Conservation (phyloP, 2,329 filamentous ascomycete species). For the Colletotrichum kahawae region DNA sequence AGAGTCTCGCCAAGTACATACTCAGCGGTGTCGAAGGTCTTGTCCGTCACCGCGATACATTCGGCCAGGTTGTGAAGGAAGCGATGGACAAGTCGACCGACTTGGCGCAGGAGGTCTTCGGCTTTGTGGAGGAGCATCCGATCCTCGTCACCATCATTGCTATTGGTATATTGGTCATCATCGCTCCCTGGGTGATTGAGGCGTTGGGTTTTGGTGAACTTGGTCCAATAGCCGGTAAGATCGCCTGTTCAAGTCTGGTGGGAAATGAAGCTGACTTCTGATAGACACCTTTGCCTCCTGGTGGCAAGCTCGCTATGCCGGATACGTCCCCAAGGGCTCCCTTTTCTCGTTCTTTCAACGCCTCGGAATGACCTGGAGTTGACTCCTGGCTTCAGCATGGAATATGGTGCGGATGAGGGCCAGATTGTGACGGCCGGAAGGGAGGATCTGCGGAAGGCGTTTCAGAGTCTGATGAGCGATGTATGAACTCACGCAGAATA, state of each 20-base stretch:
- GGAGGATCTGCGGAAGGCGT: accelerated
- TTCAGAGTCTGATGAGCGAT: no score
- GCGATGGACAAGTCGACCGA: slow-evolving; percentile 4
- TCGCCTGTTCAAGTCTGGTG: no score
- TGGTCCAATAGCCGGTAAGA: neutral
- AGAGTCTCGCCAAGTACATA: slow-evolving; percentile 9
- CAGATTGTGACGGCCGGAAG: neutral
- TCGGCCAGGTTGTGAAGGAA: slow-evolving; percentile 4
- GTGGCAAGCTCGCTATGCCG: slow-evolving; percentile 13
- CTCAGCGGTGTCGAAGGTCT: slow-evolving; percentile 6
- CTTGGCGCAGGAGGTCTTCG: neutral
- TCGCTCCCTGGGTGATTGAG: slow-evolving; percentile 18
- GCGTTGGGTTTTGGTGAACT: slow-evolving; percentile 16
- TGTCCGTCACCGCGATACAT: neutral
- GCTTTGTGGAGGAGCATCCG: neutral
- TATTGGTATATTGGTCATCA: slow-evolving; percentile 6
- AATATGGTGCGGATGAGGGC: neutral
- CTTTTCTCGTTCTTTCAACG: slow-evolving; percentile 1
- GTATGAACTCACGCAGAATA: no score
- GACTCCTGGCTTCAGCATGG: neutral
- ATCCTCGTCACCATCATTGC: slow-evolving; percentile 12
- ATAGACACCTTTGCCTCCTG: neutral
- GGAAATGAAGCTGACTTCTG: neutral
- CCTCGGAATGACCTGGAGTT: slow-evolving; percentile 12
- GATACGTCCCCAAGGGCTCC: slow-evolving; percentile 4